Evolutionary conservation across 1,139 yeast species (phyloP), one percentile per base, ranked within the genome.

Genomic region (Sugiyamaella paludigena): DNA sequence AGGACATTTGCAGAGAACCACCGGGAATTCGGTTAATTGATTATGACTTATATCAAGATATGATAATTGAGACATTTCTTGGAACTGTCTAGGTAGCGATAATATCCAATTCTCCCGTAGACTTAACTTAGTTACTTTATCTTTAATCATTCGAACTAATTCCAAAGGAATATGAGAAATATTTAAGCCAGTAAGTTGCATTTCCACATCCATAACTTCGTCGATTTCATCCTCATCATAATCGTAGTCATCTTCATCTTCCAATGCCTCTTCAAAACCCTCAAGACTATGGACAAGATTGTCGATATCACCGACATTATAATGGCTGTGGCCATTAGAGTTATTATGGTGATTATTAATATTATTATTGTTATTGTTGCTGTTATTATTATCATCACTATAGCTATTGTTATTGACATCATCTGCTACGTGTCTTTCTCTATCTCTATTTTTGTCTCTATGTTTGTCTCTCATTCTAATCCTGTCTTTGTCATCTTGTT

Each of bases 1-100:
- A 52, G 59, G 66, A 57, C 75, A 76, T 47, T 66, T 50, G 40
- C 58, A 57, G 43, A 77, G 58, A 5, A 74, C 73, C 1, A 61
- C 55, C 0, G 94, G 89, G 45, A 87, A 75, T 43, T 69, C 73
- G 2, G 71, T 56, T 37, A 87, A 72, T 41, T 68, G 64, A 62
- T 87, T 87, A 54, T 76, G 74, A 58, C 85, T 84, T 41, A 87
- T 69, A 63, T 87, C 92, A 52, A 87, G 68, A 58, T 83, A 84
- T 46, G 79, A 72, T 49, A 86, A 67, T 45, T 71, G 69, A 24
- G 76, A 62, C 54, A 85, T 68, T 28, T 67, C 63, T 10, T 66
- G 58, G 54, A 85, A 74, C 49, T 73, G 73, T 1, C 65, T 58
- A 0, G 89, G 87, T 8, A 84, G 65, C 10, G 68, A 67, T 0